These are phyloP conservation scores for Arabis alpina DNA, from an alignment of 345 rosid genomes.

Conservation along the genomic window DNA sequence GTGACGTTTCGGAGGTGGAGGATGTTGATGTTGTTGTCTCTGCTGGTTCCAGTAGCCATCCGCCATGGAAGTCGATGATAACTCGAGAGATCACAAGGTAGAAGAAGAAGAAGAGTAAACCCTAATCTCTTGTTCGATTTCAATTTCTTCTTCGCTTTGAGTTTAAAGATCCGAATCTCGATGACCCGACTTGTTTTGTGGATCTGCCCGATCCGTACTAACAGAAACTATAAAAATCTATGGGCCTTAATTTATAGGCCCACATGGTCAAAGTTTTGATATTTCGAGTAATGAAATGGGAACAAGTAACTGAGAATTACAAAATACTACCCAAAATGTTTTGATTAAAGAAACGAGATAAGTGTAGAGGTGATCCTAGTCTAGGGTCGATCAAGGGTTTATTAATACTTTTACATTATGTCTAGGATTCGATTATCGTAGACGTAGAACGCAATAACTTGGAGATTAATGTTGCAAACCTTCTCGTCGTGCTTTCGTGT, in stretches of 20 bases:
- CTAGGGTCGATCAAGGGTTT: too few species aligned
- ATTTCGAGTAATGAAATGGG: too few species aligned
- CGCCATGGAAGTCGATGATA: conserved; percentile 50
- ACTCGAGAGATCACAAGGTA: conserved; percentile 7
- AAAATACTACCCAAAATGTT: too few species aligned
- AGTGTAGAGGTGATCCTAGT: too few species aligned
- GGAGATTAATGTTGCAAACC: too few species aligned
- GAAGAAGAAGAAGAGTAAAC: neutral
- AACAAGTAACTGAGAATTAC: too few species aligned
- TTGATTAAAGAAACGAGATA: too few species aligned
- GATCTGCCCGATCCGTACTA: neutral
- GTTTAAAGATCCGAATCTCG: conserved; percentile 20
- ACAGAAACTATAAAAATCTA: too few species aligned
- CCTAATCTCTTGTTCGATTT: neutral
- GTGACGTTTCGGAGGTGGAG: conserved; percentile 60
- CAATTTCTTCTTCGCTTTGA: conserved; percentile 3
- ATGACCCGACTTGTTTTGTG: conserved; percentile 31
- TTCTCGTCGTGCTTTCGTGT: too few species aligned
- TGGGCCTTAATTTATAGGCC: neutral
- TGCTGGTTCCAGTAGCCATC: conserved; percentile 81
- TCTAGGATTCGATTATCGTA: too few species aligned
- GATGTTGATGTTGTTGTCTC: conserved; percentile 42
- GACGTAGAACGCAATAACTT: too few species aligned
- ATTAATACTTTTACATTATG: too few species aligned
- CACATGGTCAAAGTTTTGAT: neutral